phyloP scores from a whole-genome alignment of 805 yeast species.

The Candida nanaspora region DNA sequence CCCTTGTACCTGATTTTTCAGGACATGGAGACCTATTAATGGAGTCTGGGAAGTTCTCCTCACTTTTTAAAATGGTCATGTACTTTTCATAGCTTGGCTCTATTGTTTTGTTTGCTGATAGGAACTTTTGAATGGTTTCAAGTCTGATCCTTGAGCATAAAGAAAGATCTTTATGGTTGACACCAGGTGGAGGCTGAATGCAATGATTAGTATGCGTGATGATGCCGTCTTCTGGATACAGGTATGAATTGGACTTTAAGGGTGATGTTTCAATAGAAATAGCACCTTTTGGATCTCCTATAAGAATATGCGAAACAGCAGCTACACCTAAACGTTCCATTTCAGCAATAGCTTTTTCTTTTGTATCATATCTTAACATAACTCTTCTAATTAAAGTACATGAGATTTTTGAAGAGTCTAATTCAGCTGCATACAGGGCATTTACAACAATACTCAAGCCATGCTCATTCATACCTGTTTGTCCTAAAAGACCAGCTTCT shows the following conservation, averaged over 20 bases:
- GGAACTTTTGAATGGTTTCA: neutral
- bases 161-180: conserved; percentile 1
- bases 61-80: conserved; percentile 3
- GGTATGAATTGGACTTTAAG: neutral
- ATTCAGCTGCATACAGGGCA: conserved; percentile 5
- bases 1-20: conserved; percentile 1
- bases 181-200: conserved; percentile 2
- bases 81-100: conserved; percentile 1
- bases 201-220: conserved; percentile 7
- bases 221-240: neutral
- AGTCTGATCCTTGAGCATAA: neutral
- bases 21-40: conserved; percentile 5
- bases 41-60: conserved; percentile 3
- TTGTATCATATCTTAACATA: conserved; percentile 3
- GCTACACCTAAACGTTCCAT: conserved; percentile 5
- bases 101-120: neutral
- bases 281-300: conserved; percentile 5
- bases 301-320: conserved; percentile 4
- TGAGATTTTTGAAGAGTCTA: conserved; percentile 5
- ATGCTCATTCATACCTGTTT: conserved; percentile 6
- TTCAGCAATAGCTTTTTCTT: conserved; percentile 5
- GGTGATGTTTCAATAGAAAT: conserved; percentile 8
- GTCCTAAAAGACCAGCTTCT: conserved; percentile 7
- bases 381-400: conserved; percentile 5
- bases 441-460: conserved; percentile 6